These are phyloP conservation scores for Diophrys appendiculata DNA, from an alignment of 73 alveolate genomes.

Conservation along the genomic window DNA sequence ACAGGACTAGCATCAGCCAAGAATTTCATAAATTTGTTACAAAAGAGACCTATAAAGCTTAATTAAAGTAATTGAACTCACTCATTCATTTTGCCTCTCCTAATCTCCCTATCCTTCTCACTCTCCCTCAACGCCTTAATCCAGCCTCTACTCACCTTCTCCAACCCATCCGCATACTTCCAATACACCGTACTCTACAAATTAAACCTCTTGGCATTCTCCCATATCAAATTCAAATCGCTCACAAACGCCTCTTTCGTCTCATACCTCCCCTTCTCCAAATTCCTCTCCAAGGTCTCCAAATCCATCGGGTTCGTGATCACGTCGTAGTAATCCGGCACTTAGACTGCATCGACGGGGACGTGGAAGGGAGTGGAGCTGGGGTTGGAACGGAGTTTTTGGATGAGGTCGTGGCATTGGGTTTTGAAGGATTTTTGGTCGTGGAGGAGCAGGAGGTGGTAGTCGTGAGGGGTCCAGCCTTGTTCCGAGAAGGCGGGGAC, in stretches of 20 bases:
- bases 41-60: background rate
- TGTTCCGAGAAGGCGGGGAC: constrained; percentile 82
- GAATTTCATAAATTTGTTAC: background rate
- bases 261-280: constrained; percentile 73
- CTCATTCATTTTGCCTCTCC: too few species aligned
- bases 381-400: constrained; percentile 43
- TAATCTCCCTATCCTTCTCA: constrained; percentile 16
- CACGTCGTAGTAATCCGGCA: constrained; percentile 87
- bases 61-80: too few species aligned
- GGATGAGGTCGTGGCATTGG: constrained; percentile 58
- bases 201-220: constrained; percentile 80
- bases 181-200: constrained; percentile 73
- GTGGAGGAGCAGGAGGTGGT: constrained; percentile 56
- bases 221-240: constrained; percentile 82
- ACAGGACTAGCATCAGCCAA: background rate
- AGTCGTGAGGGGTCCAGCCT: constrained; percentile 87
- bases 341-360: constrained; percentile 85
- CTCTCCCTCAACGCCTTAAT: constrained; percentile 71
- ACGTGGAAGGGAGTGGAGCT: constrained; percentile 82
- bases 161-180: constrained; percentile 82
- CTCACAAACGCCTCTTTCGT: constrained; percentile 61
- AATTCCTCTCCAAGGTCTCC: constrained; percentile 67
- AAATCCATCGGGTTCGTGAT: constrained; percentile 91
- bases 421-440: constrained; percentile 74
- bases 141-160: constrained; percentile 61